Percentiles rank a stretch among this genome's conserved stretches.
Conservation (phyloP, 768 basidiomycete species). For the Podaxis sp. region DNA sequence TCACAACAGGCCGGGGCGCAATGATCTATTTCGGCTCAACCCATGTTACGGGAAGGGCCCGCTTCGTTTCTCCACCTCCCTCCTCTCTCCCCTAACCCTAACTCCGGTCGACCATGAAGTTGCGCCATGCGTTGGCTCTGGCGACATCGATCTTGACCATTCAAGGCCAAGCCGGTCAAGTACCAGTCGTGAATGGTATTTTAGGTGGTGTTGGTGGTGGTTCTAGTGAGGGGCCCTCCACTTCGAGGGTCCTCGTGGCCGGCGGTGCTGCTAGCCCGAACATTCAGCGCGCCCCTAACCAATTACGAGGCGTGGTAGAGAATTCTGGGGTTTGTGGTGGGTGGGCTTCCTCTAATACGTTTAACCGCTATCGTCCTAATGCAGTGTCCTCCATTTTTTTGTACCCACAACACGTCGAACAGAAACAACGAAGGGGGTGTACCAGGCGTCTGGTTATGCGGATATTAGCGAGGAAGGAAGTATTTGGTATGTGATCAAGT, state of each 20-base stretch:
- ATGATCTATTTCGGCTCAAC: neutral
- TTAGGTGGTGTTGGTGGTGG: conserved; percentile 41
- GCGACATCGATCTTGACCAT: neutral
- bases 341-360: conserved; percentile 6
- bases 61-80: neutral
- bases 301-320: conserved; percentile 49
- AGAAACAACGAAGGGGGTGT: conserved; percentile 62
- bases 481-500: conserved; percentile 42
- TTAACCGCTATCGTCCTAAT: neutral
- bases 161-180: conserved; percentile 31
- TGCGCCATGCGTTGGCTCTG: neutral
- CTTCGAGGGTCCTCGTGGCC: conserved; percentile 9
- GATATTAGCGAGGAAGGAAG: conserved; percentile 56
- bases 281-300: conserved; percentile 1
- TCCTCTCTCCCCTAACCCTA: neutral
- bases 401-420: no score
- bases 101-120: neutral
- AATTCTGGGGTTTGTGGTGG: conserved; percentile 63
- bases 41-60: neutral
- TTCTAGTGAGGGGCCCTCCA: neutral
- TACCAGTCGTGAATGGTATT: conserved; percentile 52
- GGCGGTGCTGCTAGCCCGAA: neutral
- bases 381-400: neutral
- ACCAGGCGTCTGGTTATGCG: conserved; percentile 63
- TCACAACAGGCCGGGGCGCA: neutral